Percentiles rank a stretch among this genome's conserved stretches.
Evolutionary conservation across 345 rosid species (phyloP).

Genomic region (Rhodomyrtus tomentosa): DNA sequence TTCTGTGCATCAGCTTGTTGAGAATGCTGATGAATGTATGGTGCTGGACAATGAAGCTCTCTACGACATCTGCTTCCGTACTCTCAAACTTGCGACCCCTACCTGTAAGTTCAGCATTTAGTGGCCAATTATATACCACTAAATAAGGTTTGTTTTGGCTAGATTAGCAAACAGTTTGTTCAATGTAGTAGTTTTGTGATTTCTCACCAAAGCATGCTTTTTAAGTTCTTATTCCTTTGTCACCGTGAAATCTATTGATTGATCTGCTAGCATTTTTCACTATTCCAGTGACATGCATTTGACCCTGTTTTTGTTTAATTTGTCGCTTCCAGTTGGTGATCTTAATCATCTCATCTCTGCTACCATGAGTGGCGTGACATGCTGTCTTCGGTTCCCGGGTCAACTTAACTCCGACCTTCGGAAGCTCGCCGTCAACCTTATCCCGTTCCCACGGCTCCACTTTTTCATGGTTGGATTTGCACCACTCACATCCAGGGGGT

Average conservation of each 20-base stretch:
- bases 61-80: constrained; percentile 9
- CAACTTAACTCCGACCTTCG: constrained; percentile 7
- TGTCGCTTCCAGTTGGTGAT: constrained; percentile 1
- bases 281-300: neutral
- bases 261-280: neutral
- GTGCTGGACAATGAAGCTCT: constrained; percentile 7
- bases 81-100: constrained; percentile 6
- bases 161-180: neutral
- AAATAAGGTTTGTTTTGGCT: neutral
- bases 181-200: neutral
- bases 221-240: neutral
- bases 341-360: constrained; percentile 7
- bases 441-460: constrained; percentile 7
- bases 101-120: neutral
- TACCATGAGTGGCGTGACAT: constrained; percentile 10
- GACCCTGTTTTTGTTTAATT: neutral
- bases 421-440: constrained; percentile 4
- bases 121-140: neutral
- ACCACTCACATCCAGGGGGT: constrained; percentile 5
- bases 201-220: neutral
- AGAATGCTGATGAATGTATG: constrained; percentile 11
- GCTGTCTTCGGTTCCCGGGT: constrained; percentile 10
- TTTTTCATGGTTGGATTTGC: constrained; percentile 10
- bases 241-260: neutral
- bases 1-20: constrained; percentile 8